Evolutionary conservation across 2,329 filamentous ascomycete species (phyloP).

Genomic region (Colletotrichum somersetense): DNA sequence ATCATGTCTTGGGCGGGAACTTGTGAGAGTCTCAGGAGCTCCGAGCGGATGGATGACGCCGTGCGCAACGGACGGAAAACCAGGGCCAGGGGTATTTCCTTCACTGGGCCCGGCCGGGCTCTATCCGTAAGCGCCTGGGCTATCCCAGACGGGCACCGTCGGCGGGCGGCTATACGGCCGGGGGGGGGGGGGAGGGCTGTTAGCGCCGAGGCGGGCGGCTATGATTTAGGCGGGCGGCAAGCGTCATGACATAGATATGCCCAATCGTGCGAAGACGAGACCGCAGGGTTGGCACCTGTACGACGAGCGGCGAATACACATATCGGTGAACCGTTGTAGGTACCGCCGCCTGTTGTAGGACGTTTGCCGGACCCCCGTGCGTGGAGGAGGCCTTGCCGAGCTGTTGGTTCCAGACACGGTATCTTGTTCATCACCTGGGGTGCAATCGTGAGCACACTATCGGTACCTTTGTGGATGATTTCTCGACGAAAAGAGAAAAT

Average conservation of each 20-base stretch:
- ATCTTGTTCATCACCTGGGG: too few relatives aligned
- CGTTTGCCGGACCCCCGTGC: background rate
- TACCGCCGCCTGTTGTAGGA: background rate
- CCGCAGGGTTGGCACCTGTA: background rate
- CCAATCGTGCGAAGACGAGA: background rate
- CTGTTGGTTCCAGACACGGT: background rate
- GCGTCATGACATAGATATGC: background rate
- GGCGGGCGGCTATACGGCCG: conserved; percentile 11
- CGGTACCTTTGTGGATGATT: too few relatives aligned
- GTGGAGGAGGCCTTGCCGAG: background rate
- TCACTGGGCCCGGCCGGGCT: background rate
- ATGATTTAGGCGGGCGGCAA: background rate
- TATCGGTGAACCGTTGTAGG: background rate
- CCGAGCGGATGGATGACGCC: background rate
- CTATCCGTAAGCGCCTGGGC: background rate
- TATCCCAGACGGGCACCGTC: background rate
- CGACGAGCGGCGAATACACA: background rate
- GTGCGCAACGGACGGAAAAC: background rate
- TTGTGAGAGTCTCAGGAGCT: too few relatives aligned
- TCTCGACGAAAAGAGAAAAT: too few relatives aligned
- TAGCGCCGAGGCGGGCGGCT: conserved; percentile 1
- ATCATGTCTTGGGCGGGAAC: background rate
- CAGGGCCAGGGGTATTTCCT: conserved; percentile 1
- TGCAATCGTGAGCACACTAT: background rate
- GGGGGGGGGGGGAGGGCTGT: background rate